phyloP scores from a whole-genome alignment of 495 filamentous ascomycete genomes.

The Usnea hakonensis region DNA sequence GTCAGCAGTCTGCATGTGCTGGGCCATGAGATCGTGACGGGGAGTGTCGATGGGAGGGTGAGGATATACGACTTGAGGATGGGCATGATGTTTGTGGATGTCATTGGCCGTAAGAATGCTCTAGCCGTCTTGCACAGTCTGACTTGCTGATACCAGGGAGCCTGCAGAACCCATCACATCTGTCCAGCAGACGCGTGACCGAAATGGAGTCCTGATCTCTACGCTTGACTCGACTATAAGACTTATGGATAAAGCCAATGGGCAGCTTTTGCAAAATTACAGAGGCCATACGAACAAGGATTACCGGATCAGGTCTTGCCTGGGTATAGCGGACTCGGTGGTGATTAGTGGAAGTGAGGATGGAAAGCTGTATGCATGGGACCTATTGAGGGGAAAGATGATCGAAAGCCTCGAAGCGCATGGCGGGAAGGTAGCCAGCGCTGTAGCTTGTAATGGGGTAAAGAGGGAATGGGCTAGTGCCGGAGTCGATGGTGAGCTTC shows the following conservation, averaged over 20 bases:
- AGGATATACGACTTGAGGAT: conserved; percentile 82
- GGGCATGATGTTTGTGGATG: conserved; percentile 67
- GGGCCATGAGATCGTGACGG: conserved; percentile 53
- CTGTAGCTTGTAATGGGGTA: conserved; percentile 65
- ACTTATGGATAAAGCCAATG: conserved; percentile 72
- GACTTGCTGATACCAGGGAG: not conserved
- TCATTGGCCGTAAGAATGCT: conserved; percentile 49
- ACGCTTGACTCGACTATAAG: conserved; percentile 68
- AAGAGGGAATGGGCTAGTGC: conserved; percentile 59
- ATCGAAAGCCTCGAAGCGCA: conserved; percentile 52
- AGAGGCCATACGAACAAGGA: conserved; percentile 58
- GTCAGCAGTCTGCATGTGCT: conserved; percentile 48
- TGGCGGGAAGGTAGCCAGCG: conserved; percentile 51
- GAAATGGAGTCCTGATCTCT: conserved; percentile 65
- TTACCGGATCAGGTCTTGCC: conserved; percentile 60
- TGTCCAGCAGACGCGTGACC: conserved; percentile 59
- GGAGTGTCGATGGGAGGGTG: conserved; percentile 80
- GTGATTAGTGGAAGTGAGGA: conserved; percentile 80
- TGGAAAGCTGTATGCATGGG: conserved; percentile 77
- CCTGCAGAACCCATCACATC: conserved; percentile 50
- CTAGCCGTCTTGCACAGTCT: not conserved
- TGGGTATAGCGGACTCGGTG: conserved; percentile 66
- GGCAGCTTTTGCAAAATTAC: conserved; percentile 67
- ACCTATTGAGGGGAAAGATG: conserved; percentile 68
- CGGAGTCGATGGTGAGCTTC: conserved; percentile 48